Evolutionary conservation across 345 rosid genomes (phyloP).

Genomic region (Syzygium aromaticum): DNA sequence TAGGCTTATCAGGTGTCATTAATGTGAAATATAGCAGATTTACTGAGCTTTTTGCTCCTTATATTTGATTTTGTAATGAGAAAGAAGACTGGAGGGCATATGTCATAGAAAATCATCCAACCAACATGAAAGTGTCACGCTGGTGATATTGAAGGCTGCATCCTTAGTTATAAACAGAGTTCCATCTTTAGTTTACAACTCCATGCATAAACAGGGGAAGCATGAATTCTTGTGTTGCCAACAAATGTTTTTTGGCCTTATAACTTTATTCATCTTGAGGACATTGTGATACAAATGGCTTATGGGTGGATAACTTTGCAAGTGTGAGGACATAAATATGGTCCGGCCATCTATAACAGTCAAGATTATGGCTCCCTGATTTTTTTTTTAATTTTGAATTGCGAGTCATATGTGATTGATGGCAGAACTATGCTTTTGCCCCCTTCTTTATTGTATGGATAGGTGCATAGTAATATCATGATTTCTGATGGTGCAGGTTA

Average conservation of each 20-base stretch:
- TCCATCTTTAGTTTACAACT: background rate
- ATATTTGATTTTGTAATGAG: background rate
- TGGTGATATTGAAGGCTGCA: background rate
- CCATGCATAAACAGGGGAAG: background rate
- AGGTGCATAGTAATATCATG: background rate
- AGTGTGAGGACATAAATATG: background rate
- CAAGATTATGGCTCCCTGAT: background rate
- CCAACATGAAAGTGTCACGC: background rate
- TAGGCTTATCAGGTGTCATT: background rate
- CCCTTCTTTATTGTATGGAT: background rate
- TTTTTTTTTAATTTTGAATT: background rate
- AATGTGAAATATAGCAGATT: background rate
- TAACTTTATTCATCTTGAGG: background rate
- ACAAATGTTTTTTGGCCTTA: background rate
- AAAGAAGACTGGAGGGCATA: background rate
- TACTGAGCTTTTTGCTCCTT: background rate
- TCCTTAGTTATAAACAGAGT: background rate
- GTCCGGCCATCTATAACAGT: background rate
- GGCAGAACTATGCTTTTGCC: background rate
- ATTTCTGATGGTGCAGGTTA: conserved; percentile 44
- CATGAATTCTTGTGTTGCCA: background rate
- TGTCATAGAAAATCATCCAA: background rate
- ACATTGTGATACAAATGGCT: background rate
- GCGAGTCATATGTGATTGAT: background rate
- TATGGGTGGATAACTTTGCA: background rate